Conservation (phyloP, 176 grass and related monocot species). For the Zoysia japonica region DNA sequence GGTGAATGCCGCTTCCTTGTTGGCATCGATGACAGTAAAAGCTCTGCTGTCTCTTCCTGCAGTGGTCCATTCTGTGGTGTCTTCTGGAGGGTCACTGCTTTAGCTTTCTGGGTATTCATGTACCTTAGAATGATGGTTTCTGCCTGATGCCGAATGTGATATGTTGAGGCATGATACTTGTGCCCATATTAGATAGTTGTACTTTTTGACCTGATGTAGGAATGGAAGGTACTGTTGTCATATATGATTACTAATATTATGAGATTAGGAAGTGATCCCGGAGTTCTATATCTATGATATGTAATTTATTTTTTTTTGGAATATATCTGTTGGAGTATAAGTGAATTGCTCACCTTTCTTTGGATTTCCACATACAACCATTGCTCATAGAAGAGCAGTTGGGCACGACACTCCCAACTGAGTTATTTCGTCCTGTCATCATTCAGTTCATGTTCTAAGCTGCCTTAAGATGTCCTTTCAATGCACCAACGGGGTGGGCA, state of each 20-base stretch:
- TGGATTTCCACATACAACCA: not conserved
- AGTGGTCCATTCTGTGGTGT: conserved; percentile 37
- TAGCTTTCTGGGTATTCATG: conserved; percentile 60
- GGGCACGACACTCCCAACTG: not conserved
- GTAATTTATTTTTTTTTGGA: not conserved
- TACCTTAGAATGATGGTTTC: conserved; percentile 64
- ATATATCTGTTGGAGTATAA: too few relatives aligned
- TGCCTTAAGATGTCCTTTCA: conserved; percentile 13
- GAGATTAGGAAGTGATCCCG: not conserved
- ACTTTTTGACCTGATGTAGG: conserved; percentile 28
- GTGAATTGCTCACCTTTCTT: not conserved
- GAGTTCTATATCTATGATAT: conserved; percentile 1
- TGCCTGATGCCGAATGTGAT: conserved; percentile 33
- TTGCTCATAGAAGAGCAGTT: conserved; percentile 17
- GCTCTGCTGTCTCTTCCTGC: conserved; percentile 40
- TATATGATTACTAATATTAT: conserved; percentile 8
- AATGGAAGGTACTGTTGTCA: not conserved
- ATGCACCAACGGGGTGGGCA: not conserved
- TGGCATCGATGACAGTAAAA: conserved; percentile 60
- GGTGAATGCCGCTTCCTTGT: conserved; percentile 86
- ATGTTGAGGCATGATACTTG: conserved; percentile 15
- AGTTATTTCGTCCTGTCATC: not conserved
- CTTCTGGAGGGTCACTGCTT: conserved; percentile 49
- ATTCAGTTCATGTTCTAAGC: not conserved
- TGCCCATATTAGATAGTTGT: conserved; percentile 30